These are phyloP conservation scores for Claviceps sp. DNA, from an alignment of 2,329 filamentous ascomycete species.

Conservation along the genomic window DNA sequence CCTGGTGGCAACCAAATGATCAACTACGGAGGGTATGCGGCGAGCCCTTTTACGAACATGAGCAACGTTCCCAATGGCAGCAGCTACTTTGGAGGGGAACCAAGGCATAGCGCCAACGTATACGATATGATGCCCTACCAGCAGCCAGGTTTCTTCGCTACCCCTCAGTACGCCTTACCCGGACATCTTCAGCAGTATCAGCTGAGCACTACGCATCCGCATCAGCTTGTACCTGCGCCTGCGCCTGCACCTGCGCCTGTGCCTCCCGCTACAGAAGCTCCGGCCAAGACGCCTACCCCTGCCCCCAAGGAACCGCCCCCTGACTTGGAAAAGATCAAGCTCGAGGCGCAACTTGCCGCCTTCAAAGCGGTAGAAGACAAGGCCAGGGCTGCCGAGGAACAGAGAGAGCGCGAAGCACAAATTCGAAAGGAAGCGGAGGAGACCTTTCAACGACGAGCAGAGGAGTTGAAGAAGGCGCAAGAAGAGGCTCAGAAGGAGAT, in stretches of 20 bases:
- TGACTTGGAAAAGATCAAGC: conserved; percentile 46
- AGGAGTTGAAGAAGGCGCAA: conserved; percentile 26
- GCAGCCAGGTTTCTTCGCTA: conserved; percentile 12
- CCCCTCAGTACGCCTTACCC: conserved; percentile 8
- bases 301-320: conserved; percentile 26
- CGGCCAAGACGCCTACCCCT: conserved; percentile 18
- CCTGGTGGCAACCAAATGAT: conserved; percentile 31
- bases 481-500: conserved; percentile 34
- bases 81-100: conserved; percentile 28
- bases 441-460: conserved; percentile 26
- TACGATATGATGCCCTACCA: conserved; percentile 41
- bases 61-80: conserved; percentile 22
- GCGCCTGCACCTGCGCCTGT: no score
- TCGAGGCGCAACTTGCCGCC: conserved; percentile 44
- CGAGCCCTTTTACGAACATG: conserved; percentile 32
- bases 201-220: conserved; percentile 23
- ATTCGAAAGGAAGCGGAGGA: conserved; percentile 34
- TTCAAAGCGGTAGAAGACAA: conserved; percentile 33
- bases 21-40: conserved; percentile 27
- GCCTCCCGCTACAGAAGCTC: conserved; percentile 23
- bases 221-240: conserved; percentile 8
- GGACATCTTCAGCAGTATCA: conserved; percentile 26
- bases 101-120: conserved; percentile 19
- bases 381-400: conserved; percentile 31
- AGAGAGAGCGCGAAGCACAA: conserved; percentile 29